Evolutionary conservation across 106 monocot species (phyloP), one percentile per base, ranked within the genome.

Genomic region (Phalaenopsis equestris): DNA sequence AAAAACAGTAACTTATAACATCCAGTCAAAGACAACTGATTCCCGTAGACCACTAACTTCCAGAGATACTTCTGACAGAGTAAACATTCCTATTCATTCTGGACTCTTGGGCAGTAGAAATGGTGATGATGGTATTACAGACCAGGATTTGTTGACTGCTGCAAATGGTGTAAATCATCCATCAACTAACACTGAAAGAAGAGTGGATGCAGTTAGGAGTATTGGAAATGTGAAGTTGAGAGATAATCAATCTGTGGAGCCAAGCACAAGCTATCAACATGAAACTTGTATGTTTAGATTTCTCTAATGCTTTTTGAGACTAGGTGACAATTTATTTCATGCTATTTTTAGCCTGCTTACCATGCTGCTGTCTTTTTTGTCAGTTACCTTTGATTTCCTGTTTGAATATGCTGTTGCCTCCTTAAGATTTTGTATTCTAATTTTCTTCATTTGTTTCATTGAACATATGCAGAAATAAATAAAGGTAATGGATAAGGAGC

Each of bases 231-330:
- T 79, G 68, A 92, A 73, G 79, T 47, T 87, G 37, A 83, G 89
- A 70, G 73, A 76, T 43, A 79, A 73, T 76, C 77, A 77, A 30
- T 67, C 81, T 21, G 42, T 70, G 8, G 96, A 91, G 77, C 83
- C 89, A 83, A 83, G 65, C 77, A 70, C 85, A 64, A 89, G 56
- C 83, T 84, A 84, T 72, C 80, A 72, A 42, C 80, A 86, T 78
- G 92, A 91, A 79, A 89, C 85, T 65, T 89, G 95, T 95, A 95
- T 80, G 95, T 75, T 56, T 43, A 15, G 4, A 42, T 21, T 74
- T 9, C 16, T 74, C 4, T 42, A 8, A 74, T n/a, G 1, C 15
- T 74, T 45, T 70, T 42, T n/a, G 19, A 43, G 41, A 74, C 18
- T 23, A 19, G 42, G 45, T 74, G 19, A 70, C 39, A 38, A 10